These are phyloP conservation scores for Solanum phureja DNA, from an alignment of 257 asterid species.

Conservation along the genomic window DNA sequence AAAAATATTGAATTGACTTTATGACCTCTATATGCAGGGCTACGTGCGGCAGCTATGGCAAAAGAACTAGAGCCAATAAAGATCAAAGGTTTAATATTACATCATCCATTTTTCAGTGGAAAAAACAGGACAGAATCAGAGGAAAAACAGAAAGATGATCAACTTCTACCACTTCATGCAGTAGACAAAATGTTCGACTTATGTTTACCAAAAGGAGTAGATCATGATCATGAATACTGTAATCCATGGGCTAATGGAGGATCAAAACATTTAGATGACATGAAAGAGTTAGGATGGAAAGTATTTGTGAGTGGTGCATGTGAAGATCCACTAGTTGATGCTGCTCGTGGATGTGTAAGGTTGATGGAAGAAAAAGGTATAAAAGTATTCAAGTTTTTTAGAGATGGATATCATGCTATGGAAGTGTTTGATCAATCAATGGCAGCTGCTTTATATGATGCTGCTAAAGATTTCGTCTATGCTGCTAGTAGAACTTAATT, in stretches of 20 bases:
- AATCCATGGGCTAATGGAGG: slow-evolving; percentile 18
- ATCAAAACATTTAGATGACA: slow-evolving; percentile 5
- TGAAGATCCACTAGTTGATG: slow-evolving; percentile 23
- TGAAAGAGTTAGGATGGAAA: not conserved
- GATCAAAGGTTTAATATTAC: slow-evolving; percentile 17
- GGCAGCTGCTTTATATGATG: slow-evolving; percentile 17
- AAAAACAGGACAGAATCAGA: slow-evolving; percentile 14
- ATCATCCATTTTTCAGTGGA: slow-evolving; percentile 23
- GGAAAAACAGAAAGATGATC: slow-evolving; percentile 1
- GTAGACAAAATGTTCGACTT: slow-evolving; percentile 12
- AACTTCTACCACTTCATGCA: slow-evolving; percentile 1
- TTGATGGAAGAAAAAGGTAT: slow-evolving; percentile 27
- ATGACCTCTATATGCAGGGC: not conserved
- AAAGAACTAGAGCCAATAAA: not conserved
- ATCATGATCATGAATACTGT: slow-evolving; percentile 18
- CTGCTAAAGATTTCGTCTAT: slow-evolving; percentile 10
- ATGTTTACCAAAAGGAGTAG: slow-evolving; percentile 12
- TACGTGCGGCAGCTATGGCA: not conserved
- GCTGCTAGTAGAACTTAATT: not conserved
- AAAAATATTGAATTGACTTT: not conserved
- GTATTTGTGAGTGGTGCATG: slow-evolving; percentile 10
- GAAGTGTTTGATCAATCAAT: slow-evolving; percentile 27
- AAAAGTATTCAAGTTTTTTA: not conserved
- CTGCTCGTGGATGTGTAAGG: slow-evolving; percentile 12
- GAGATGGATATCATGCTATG: slow-evolving; percentile 38